Percentiles rank a stretch among this genome's conserved stretches.
Conservation (phyloP, 768 basidiomycete genomes). For the Termitomyces sp. region DNA sequence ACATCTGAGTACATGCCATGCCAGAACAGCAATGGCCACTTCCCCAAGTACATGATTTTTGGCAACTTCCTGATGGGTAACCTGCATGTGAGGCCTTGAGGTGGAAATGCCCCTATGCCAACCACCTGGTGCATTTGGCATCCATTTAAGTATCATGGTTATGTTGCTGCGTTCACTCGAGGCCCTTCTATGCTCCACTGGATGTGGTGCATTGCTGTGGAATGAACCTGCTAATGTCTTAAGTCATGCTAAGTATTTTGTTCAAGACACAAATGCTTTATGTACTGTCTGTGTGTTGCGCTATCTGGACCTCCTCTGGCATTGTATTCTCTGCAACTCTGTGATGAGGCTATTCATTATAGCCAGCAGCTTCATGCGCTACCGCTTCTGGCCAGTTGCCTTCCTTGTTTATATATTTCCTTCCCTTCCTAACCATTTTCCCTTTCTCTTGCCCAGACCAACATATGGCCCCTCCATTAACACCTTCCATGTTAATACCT, state of each 20-base stretch:
- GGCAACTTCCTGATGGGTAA: too few relatives aligned
- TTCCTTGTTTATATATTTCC: not conserved
- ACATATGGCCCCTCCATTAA: constrained; percentile 97
- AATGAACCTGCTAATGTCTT: not conserved
- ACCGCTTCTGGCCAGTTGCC: constrained; percentile 72
- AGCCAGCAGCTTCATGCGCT: constrained; percentile 81
- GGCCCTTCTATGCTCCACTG: not conserved
- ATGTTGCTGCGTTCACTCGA: constrained; percentile 58
- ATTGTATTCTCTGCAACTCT: constrained; percentile 85
- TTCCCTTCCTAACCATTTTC: not conserved
- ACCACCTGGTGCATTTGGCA: constrained; percentile 65
- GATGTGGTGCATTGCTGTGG: not conserved
- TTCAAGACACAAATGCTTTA: constrained; percentile 97
- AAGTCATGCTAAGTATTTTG: constrained; percentile 62
- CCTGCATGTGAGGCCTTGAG: too few relatives aligned
- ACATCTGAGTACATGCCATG: too few relatives aligned
- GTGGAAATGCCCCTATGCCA: too few relatives aligned
- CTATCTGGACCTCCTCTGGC: constrained; percentile 84
- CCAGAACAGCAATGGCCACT: too few relatives aligned
- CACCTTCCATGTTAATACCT: constrained; percentile 93
- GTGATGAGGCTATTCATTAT: constrained; percentile 97
- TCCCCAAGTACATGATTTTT: too few relatives aligned
- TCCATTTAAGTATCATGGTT: constrained; percentile 87
- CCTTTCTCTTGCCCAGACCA: constrained; percentile 43
- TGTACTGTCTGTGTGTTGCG: constrained; percentile 83